These are phyloP conservation scores for Bondarzewia mesenterica DNA, from an alignment of 1,284 basidiomycete species.

Conservation along the genomic window DNA sequence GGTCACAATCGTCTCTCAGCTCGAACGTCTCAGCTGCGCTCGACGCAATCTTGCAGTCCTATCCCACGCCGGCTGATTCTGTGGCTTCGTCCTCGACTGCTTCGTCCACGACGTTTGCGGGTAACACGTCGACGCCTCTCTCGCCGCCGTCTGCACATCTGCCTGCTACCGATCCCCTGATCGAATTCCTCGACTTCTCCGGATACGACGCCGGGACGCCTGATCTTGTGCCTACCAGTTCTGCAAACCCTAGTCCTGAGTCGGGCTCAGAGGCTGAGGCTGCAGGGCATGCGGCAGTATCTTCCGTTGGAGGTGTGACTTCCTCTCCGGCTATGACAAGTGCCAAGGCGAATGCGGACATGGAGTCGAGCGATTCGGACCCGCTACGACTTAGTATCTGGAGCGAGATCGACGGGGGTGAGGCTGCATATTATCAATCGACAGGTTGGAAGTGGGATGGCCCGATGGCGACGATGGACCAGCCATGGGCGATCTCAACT, in stretches of 20 bases:
- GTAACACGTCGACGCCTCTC: slow-evolving; percentile 13
- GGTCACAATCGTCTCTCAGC: slow-evolving; percentile 4
- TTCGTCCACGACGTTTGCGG: background rate
- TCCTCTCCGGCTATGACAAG: no score
- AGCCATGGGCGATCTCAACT: slow-evolving; percentile 64
- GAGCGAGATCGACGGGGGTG: slow-evolving; percentile 69
- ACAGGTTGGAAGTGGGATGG: slow-evolving; percentile 67
- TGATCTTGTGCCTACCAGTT: slow-evolving; percentile 59
- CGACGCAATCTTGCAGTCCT: slow-evolving; percentile 53
- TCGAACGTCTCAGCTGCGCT: slow-evolving; percentile 52
- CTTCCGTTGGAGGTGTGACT: no score
- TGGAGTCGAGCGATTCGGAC: slow-evolving; percentile 29
- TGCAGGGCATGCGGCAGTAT: slow-evolving; percentile 39
- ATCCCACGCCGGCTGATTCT: slow-evolving; percentile 17
- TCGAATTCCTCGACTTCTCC: slow-evolving; percentile 54
- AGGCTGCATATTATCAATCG: slow-evolving; percentile 57
- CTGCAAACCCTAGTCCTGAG: slow-evolving; percentile 69
- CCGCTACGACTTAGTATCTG: slow-evolving; percentile 49
- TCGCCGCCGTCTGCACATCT: slow-evolving; percentile 40
- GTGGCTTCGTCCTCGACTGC: slow-evolving; percentile 1
- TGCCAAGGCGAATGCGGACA: slow-evolving; percentile 15
- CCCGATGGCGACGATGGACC: slow-evolving; percentile 53
- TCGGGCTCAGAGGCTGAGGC: slow-evolving; percentile 34
- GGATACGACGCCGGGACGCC: slow-evolving; percentile 49
- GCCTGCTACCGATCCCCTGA: slow-evolving; percentile 18